Base-by-base conservation (phyloP, 495 filamentous ascomycete species). In the Polyplosphaeria fusca region DNA sequence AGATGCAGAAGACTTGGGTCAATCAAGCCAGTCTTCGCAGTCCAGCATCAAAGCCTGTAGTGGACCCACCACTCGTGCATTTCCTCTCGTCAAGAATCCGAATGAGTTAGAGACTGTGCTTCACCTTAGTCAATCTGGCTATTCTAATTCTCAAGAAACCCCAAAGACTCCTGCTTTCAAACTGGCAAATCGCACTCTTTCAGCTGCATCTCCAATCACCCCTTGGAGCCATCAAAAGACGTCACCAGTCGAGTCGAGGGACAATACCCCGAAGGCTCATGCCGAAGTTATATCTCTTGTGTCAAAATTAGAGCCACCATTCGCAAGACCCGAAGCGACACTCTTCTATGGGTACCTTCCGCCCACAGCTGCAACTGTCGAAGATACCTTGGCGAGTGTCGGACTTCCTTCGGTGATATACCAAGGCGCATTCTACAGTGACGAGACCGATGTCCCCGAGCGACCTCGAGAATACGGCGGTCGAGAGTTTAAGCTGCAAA, bases 391-490 rank as follows among this genome's bases (percentile, higher is more conserved):
- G 58, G 42, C 54, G 37, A 39, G 52, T 14, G 53, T 35, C n/a
- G 67, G 67, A 2, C 53, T 74, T 11, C 77, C 78, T 58, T 71
- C 76, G 39, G 76, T 87, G 20, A 78, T 96, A 42, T 94, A 96
- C 59, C 88, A 89, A 67, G 86, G 91, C 64, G 84, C 91, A 14
- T 91, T 85, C 63, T 97, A 96, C 64, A 87, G 89, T 57, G 76
- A 89, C n/a, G 87, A 92, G 48, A 76, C 71, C 49, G 93, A 98
- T 72, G 87, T 96, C 2, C 94, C 94, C 5, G 79, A 87, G 30
- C 80, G 83, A 46, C 68, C 79, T 11, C 78, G 89, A 43, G 88
- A 95, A 71, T 97, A 96, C 69, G 94, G 87, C 7, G 92, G 92
- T 16, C 82, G 82, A 60, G 89, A 95, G 60, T 96, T 94, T 68